Evolutionary conservation across 345 rosid genomes (phyloP).

Genomic region (Eucalyptus marginata): DNA sequence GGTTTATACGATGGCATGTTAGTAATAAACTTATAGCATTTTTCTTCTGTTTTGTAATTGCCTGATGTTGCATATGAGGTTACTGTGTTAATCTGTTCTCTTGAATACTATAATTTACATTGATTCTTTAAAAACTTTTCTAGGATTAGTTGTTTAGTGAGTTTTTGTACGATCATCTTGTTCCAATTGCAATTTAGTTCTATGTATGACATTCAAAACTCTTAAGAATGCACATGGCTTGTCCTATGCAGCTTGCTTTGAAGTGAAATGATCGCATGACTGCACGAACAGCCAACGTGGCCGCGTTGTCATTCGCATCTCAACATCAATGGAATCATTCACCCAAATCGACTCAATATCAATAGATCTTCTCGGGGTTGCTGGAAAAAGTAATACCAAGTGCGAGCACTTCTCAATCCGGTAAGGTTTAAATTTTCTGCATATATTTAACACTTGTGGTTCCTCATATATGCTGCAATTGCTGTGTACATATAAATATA

Average conservation of each 20-base stretch:
- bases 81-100: background rate
- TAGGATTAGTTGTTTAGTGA: background rate
- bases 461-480: background rate
- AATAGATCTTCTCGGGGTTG: background rate
- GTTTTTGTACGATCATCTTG: background rate
- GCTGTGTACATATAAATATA: background rate
- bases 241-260: background rate
- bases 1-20: background rate
- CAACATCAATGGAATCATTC: background rate
- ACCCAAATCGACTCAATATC: constrained; percentile 4
- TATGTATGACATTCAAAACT: background rate
- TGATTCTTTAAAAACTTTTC: background rate
- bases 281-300: background rate
- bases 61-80: background rate
- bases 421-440: background rate
- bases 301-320: background rate
- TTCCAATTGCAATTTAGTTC: background rate
- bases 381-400: background rate
- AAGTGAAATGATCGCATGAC: background rate
- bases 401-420: constrained; percentile 4
- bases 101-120: background rate
- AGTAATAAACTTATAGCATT: background rate
- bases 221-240: background rate
- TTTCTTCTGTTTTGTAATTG: background rate
- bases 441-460: background rate